Base-by-base conservation (phyloP, 306 rosid genomes). In the Vigna radiata region DNA sequence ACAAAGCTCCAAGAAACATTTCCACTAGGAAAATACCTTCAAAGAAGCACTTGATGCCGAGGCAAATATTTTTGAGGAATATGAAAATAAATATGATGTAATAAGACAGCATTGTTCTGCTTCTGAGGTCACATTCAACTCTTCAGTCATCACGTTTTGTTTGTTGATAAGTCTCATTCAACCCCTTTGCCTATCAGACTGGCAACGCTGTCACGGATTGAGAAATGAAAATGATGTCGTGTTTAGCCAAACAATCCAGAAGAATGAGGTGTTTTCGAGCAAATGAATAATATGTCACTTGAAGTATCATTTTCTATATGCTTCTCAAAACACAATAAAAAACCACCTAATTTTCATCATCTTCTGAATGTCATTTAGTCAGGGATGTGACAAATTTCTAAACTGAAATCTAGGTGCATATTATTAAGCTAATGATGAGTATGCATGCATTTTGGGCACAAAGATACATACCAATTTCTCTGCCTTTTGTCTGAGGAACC, bases 71-170 rank as follows among this genome's bases (percentile, higher is more conserved):
- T 65, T n/a, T 68, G 76, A 49, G 59, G 39, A 68, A 58, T 15
- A 25, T 16, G 21, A 8, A 58, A 47, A 74, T 11, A 12, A 21
- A 19, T 33, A 37, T 31, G 7, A 33, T 54, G 58, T 25, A 76
- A 47, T 39, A 49, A 21, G 59, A 80, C 46, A 48, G 2, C 18
- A 56, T 7, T 50, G 76, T 74, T 60, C 58, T 68, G 69, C 90
- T 78, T 74, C 90, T 83, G 74, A 56, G 53, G 91, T 86, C 93
- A 76, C 82, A 79, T 79, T 90, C 82, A 78, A 48, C 16, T 50
- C 77, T 6, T 56, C 77, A 78, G 82, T 70, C 96, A 73, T 85
- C 88, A 78, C 90, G 89, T 81, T 90, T 91, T 90, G 94, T 86
- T 83, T 79, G 61, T 76, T 62, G 96, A 82, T 37, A 21, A 25